Base-by-base conservation (phyloP, 2,329 filamentous ascomycete genomes). In the Colletotrichum limetticola region DNA sequence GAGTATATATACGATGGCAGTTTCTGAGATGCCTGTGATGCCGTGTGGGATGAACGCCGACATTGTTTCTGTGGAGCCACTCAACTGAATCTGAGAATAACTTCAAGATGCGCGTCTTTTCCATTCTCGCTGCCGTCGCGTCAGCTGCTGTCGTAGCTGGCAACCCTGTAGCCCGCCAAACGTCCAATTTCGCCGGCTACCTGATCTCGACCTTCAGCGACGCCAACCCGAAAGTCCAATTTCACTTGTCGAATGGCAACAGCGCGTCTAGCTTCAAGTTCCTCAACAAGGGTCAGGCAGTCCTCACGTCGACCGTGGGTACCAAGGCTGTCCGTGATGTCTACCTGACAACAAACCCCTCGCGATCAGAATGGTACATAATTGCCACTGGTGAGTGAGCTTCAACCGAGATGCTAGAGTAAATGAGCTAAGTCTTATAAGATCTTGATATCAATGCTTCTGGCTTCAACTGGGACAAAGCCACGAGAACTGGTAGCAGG, bases 131-230 rank as follows among this genome's bases (percentile, higher is more conserved):
- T 6, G 14, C 16, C 5, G 37, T 42, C 16, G 37, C 37, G 14
- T 42, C 37, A 6, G 37, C 37, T 42, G 37, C 37, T 42, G 14
- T 8, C 37, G 37, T 42, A 19, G 37, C 37, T 6, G 37, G 37
- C 14, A 42, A 42, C 2, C 37, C 37, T 19, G 37, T 42, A 8
- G 37, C 37, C 37, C 37, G 37, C 14, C 37, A 42, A 19, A 42
- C 37, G 16, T 19, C 14, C 9, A 42, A 42, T 19, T 79, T 78
- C 22, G 80, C 78, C 5, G 82, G 81, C 30, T 83, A 83, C 22
- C 78, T 83, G 8, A 77, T 83, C 55, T 82, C 82, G 28, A 83
- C 81, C 0, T 83, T 83, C 56, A 79, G 76, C 49, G 81, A 83
- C 59, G 77, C 76, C 2, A 76, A 66, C 9, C 82, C 80, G 1